phyloP scores from a whole-genome alignment of 495 filamentous ascomycete species.

The Penicillium angulare region DNA sequence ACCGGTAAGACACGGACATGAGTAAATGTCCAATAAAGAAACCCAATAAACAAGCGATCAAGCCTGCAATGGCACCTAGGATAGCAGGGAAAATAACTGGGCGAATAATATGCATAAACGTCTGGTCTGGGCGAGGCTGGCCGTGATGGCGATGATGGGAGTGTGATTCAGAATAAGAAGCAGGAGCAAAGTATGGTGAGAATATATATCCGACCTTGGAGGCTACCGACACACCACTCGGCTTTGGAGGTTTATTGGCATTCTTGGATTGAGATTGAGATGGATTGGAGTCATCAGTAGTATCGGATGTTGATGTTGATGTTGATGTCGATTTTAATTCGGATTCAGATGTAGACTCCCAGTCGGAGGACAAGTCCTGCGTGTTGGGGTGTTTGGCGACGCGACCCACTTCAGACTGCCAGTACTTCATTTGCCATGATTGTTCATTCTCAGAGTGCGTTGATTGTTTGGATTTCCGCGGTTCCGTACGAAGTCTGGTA shows the following conservation, averaged over 20 bases:
- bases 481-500: conserved; percentile 20
- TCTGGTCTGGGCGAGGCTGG: conserved; percentile 18
- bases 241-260: too few relatives aligned
- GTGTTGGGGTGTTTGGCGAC: conserved; percentile 10
- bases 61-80: conserved; percentile 37
- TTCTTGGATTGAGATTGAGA: conserved; percentile 2
- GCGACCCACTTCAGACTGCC: conserved; percentile 20
- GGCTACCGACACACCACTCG: too few relatives aligned
- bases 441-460: neutral
- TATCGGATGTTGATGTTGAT: neutral
- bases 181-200: conserved; percentile 18
- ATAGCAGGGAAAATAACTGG: conserved; percentile 38
- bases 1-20: conserved; percentile 30
- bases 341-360: neutral
- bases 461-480: conserved; percentile 5
- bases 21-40: conserved; percentile 39
- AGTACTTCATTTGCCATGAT: conserved; percentile 26
- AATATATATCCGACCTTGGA: conserved; percentile 17
- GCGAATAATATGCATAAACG: conserved; percentile 28
- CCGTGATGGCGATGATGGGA: conserved; percentile 9
- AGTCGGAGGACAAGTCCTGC: neutral
- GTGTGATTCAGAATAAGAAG: conserved; percentile 6
- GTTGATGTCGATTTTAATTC: neutral
- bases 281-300: neutral
- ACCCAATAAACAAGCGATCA: conserved; percentile 39